Evolutionary conservation across 441 rosid genomes (phyloP).

Genomic region (Macaranga tanarius): DNA sequence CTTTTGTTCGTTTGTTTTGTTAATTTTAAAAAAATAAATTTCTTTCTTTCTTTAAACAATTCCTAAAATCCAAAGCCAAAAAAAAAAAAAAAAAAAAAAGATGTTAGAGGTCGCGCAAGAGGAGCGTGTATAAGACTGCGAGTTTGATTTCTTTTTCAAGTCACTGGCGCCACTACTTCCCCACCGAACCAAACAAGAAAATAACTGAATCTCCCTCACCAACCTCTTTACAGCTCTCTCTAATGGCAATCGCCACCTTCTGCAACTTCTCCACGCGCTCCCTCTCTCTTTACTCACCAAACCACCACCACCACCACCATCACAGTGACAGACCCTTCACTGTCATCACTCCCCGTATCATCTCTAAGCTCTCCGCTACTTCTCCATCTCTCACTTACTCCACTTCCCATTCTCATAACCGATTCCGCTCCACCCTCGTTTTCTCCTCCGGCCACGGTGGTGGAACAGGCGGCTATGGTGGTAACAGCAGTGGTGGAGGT

Average conservation of each 20-base stretch:
- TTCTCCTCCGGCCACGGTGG: constrained; percentile 29
- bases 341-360: constrained; percentile 15
- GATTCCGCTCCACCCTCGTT: constrained; percentile 9
- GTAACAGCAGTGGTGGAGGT: constrained; percentile 21
- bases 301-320: constrained; percentile 1
- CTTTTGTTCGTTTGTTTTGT: no score
- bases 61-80: no score
- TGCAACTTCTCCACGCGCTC: constrained; percentile 10
- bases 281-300: constrained; percentile 8
- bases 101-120: background rate
- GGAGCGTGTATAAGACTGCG: background rate
- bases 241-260: constrained; percentile 25
- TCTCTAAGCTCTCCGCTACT: constrained; percentile 17
- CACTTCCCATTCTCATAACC: background rate
- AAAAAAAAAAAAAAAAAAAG: background rate
- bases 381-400: constrained; percentile 12
- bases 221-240: background rate
- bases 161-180: background rate
- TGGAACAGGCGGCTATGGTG: constrained; percentile 19
- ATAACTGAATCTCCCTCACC: background rate
- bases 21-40: background rate
- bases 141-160: background rate
- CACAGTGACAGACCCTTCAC: background rate
- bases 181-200: constrained; percentile 10
- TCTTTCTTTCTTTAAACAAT: background rate